phyloP scores from a whole-genome alignment of 768 basidiomycete species.

The Boletus edulis region DNA sequence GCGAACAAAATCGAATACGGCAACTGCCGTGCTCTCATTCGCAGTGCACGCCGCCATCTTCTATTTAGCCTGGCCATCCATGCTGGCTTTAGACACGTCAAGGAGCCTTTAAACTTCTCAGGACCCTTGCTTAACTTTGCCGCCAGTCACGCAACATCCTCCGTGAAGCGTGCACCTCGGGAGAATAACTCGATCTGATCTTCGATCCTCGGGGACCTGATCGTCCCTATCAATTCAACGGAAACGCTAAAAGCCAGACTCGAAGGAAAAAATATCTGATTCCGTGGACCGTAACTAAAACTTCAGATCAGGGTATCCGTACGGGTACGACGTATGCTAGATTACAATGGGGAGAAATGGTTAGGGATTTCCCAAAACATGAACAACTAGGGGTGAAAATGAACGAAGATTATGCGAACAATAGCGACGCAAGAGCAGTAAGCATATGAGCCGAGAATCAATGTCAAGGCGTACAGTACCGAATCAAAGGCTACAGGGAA shows the following conservation, averaged over 20 bases:
- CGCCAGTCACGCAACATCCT: background rate
- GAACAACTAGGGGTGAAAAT: background rate
- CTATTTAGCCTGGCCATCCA: too few relatives aligned
- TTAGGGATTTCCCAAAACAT: background rate
- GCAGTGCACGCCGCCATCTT: too few relatives aligned
- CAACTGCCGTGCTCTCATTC: background rate
- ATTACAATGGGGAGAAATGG: conserved; percentile 10
- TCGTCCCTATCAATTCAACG: conserved; percentile 25
- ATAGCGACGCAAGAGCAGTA: conserved; percentile 4
- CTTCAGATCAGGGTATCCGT: conserved; percentile 15
- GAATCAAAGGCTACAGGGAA: conserved; percentile 27
- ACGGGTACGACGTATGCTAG: conserved; percentile 10
- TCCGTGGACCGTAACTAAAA: background rate
- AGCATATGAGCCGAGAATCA: conserved; percentile 6
- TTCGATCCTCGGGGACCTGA: conserved; percentile 30
- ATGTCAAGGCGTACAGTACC: conserved; percentile 25
- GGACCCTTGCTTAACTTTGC: conserved; percentile 7
- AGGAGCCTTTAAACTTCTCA: conserved; percentile 11
- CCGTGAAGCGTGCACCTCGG: conserved; percentile 24
- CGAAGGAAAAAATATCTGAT: background rate
- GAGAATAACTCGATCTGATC: conserved; percentile 25
- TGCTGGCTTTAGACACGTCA: conserved; percentile 4
- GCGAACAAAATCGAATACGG: conserved; percentile 2
- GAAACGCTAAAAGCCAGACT: too few relatives aligned
- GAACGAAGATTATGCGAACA: conserved; percentile 18